Evolutionary conservation across 495 filamentous ascomycete genomes (phyloP), one percentile per base, ranked within the genome.

Genomic region (Jackrogersella multiformis): DNA sequence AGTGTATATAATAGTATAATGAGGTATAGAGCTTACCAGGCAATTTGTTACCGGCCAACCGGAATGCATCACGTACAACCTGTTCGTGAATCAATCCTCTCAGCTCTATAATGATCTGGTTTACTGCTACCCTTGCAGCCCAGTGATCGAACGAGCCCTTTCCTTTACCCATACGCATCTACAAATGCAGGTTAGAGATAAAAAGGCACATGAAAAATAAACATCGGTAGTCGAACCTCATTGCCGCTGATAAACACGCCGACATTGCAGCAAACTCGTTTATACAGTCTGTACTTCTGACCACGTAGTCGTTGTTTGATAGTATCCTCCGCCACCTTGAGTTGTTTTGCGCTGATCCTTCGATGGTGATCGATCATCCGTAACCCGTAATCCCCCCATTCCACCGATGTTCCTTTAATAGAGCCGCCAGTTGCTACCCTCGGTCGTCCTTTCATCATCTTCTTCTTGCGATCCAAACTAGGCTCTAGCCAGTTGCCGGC

Each of bases 91-190:
- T 61, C 66, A 93, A 85, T 26, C 94, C 96, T 75, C 90, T 93
- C 62, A 99, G 79, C 79, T 99, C 95, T 65, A 99, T 92, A 13
- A 98, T 81, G 36, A 99, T 84, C 76, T 92, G 89, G 77, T 89
- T 94, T 57, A 97, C 90, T 10, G 91, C 87, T 62, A 97, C 87
- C 71, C 94, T 88, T 13, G 89, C 84, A 24, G 94, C 92, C 95
- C 95, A 99, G 79, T 95, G 91, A 78, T 98, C 95, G 78, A 98
- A 97, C 65, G 87, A 89, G 68, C 95, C 95, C 80, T 98, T 99
- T 76, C 95, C 95, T 81, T 97, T 98, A 78, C 95, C 96, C 95
- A 99, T 99, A 83, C 96, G 89, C 68, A 89, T 79, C 85, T 87
- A 52, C 18, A 18, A 61, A 6, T 42, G 4, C 34, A 28, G 2